Percentiles rank a stretch among this genome's conserved stretches.
These are phyloP conservation scores for Geranium incanum DNA, from an alignment of 441 rosid species.

Conservation along the genomic window DNA sequence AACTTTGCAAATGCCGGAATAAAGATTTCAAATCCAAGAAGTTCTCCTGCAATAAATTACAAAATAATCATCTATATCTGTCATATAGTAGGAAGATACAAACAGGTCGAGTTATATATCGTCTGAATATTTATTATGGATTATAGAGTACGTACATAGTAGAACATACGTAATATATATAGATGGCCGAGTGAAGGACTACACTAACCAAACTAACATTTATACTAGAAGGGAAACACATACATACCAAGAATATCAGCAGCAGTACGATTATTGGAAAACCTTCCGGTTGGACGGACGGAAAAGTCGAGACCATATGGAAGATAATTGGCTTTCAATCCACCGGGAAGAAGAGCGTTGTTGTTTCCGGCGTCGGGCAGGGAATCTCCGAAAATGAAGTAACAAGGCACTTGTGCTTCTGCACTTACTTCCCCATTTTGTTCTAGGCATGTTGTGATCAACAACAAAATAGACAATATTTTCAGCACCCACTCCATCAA, in stretches of 20 bases:
- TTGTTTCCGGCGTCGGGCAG: neutral
- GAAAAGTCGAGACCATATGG: neutral
- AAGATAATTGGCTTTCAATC: neutral
- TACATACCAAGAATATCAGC: neutral
- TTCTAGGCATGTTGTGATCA: neutral
- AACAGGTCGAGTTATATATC: no score
- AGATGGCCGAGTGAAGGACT: no score
- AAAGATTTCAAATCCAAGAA: neutral
- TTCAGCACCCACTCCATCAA: constrained; percentile 17
- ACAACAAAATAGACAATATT: neutral
- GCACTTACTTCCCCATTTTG: neutral
- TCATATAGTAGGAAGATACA: no score
- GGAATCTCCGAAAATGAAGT: neutral
- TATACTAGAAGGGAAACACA: no score
- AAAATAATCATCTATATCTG: no score
- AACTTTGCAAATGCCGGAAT: neutral
- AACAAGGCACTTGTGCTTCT: neutral
- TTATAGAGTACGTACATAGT: no score
- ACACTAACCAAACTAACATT: no score
- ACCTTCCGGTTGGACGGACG: neutral
- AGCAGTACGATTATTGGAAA: neutral
- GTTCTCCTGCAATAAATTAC: neutral
- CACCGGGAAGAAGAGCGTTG: neutral
- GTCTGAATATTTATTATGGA: no score
- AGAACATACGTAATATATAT: no score